Evolutionary conservation across 768 basidiomycete species (phyloP), one percentile per base, ranked within the genome.

Genomic region (Pholiota molesta): DNA sequence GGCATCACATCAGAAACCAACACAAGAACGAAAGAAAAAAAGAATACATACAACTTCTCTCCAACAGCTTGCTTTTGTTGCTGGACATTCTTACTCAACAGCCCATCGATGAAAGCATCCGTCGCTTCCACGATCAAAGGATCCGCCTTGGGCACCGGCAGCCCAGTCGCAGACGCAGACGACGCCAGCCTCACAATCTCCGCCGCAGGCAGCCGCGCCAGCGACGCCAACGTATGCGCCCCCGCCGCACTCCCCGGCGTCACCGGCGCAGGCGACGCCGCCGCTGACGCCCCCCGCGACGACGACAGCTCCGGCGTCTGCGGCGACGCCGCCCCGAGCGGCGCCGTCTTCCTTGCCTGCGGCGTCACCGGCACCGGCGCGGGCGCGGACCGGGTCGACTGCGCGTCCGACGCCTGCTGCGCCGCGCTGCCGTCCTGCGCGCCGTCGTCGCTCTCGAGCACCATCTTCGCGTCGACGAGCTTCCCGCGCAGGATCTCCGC

Each of bases 21-120:
- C 23, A 42, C 2, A 47, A 49, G 40, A 26, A 62, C 6, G n/a
- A 52, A 51, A 42, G 54, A 67, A 52, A 55, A 26, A 26, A 60
- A 66, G 59, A 23, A 55, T 17, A 74, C 86, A 62, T 67, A 91
- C 83, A 94, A 75, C 74, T 92, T 92, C 69, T 92, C 90, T 44
- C 91, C 90, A 21, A 97, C 73, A 63, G 83, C 78, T 73, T 96
- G 94, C 73, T 96, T 95, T 78, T 91, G 88, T 54, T 76, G 72
- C 49, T 83, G 82, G 39, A 78, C 67, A 10, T 84, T 78, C 70
- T 87, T 86, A 33, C 83, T 84, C 52, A 81, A 66, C 26, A 91
- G 68, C 23, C 79, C 75, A 69, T 92, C 86, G 53, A 94, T 78
- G 68, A 92, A 95, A 51, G 86, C 81, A 66, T 93, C 87, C 3